phyloP scores from a whole-genome alignment of 2,329 filamentous ascomycete species.

The Elsinoe necatrix region DNA sequence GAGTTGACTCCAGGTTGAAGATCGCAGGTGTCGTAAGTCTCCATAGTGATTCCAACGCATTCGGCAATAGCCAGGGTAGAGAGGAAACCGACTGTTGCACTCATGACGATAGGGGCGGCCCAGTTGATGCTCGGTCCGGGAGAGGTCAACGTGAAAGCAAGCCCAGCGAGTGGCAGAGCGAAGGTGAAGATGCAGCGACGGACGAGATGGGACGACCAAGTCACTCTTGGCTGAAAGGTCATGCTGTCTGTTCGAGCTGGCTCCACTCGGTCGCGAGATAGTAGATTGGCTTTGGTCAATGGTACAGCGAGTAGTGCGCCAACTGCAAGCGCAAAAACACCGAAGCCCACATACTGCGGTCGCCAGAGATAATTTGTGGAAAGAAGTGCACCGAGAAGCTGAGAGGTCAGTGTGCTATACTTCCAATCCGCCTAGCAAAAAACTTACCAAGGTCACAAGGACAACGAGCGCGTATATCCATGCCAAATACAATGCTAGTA shows the following conservation, averaged over 20 bases:
- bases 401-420: slow-evolving; percentile 16
- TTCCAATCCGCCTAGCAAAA: background rate
- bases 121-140: slow-evolving; percentile 53
- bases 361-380: slow-evolving; percentile 59
- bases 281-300: slow-evolving; percentile 61
- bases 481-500: slow-evolving; percentile 62
- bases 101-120: slow-evolving; percentile 58
- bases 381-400: slow-evolving; percentile 60
- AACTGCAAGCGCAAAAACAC: slow-evolving; percentile 57
- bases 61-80: slow-evolving; percentile 67
- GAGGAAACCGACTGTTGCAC: slow-evolving; percentile 59
- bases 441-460: slow-evolving; percentile 57
- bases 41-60: slow-evolving; percentile 70
- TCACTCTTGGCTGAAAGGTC: slow-evolving; percentile 55
- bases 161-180: slow-evolving; percentile 55
- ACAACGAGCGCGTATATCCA: slow-evolving; percentile 75
- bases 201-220: slow-evolving; percentile 64
- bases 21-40: slow-evolving; percentile 73
- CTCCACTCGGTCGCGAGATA: slow-evolving; percentile 55
- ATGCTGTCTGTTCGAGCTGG: slow-evolving; percentile 56
- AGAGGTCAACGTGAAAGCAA: slow-evolving; percentile 60
- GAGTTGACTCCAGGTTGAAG: slow-evolving; percentile 61
- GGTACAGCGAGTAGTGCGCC: slow-evolving; percentile 63
- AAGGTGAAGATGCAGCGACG: slow-evolving; percentile 61
- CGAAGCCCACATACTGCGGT: slow-evolving; percentile 58